Percentiles rank a stretch among this genome's conserved stretches.
phyloP scores from a whole-genome alignment of 176 grass and related monocot species.

The Juncus inflexus region DNA sequence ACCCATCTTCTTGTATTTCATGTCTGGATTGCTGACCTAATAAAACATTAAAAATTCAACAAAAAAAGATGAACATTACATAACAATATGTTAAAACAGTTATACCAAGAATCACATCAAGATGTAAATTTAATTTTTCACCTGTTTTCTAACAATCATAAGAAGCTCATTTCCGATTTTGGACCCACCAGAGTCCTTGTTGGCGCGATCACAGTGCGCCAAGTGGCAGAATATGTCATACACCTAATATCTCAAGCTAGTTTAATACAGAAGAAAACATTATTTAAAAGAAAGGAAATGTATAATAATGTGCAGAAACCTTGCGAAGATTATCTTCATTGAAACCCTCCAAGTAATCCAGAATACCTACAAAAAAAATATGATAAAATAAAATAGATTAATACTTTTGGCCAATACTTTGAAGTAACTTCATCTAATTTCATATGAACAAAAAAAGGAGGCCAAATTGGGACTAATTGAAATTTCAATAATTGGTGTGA shows the following conservation, averaged over 20 bases:
- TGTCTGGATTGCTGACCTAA: conserved; percentile 87
- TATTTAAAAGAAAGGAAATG: conserved; percentile 17
- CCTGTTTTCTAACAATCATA: conserved; percentile 97
- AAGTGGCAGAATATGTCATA: conserved; percentile 76
- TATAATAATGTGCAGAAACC: conserved; percentile 44
- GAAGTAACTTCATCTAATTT: no score
- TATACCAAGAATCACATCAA: background rate
- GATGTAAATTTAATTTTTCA: conserved; percentile 15
- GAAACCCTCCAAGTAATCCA: conserved; percentile 87
- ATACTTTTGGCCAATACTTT: no score
- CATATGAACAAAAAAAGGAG: no score
- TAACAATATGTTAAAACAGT: conserved; percentile 1
- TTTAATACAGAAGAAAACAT: background rate
- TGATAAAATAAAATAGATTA: no score
- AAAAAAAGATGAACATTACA: conserved; percentile 19
- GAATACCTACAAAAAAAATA: conserved; percentile 48
- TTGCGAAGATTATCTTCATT: conserved; percentile 76
- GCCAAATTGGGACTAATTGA: no score
- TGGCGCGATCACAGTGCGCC: conserved; percentile 66
- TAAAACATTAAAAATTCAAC: conserved; percentile 8
- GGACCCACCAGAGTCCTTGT: conserved; percentile 49
- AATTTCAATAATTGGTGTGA: background rate
- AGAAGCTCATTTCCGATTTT: conserved; percentile 77
- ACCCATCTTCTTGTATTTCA: conserved; percentile 86
- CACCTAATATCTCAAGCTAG: conserved; percentile 40